Evolutionary conservation across 2,329 filamentous ascomycete genomes (phyloP).

Genomic region (Blastomyces parvus): DNA sequence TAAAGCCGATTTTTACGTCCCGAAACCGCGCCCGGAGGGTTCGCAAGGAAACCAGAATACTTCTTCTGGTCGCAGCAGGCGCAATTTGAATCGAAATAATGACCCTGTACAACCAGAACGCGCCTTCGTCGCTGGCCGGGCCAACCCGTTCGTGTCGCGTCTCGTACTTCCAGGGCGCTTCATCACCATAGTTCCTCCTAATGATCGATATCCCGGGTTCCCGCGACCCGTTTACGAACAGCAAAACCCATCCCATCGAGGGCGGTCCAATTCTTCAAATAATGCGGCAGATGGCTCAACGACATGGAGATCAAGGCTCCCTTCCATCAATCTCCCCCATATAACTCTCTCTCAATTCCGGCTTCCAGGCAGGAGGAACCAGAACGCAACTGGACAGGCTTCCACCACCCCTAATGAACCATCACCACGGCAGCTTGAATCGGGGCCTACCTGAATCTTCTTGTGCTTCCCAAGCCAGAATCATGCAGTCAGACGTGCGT

Average conservation of each 20-base stretch:
- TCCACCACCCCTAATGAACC: constrained; percentile 6
- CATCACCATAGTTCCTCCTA: constrained; percentile 23
- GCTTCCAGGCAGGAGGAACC: constrained; percentile 1
- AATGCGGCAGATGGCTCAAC: neutral
- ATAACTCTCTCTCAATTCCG: constrained; percentile 10
- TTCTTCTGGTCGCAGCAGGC: constrained; percentile 12
- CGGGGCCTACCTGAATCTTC: constrained; percentile 9
- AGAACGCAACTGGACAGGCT: neutral
- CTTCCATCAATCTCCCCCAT: constrained; percentile 1
- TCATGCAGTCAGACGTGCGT: neutral
- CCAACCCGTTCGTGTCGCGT: constrained; percentile 25
- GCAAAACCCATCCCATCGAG: constrained; percentile 12
- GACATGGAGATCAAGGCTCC: constrained; percentile 13
- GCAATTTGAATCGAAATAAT: constrained; percentile 19
- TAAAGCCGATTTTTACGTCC: constrained; percentile 95
- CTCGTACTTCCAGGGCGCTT: constrained; percentile 32
- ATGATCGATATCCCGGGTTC: constrained; percentile 19
- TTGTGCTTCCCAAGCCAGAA: neutral
- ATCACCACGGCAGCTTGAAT: constrained; percentile 16
- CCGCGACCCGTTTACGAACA: constrained; percentile 15
- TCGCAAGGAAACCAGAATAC: constrained; percentile 10
- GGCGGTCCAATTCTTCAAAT: constrained; percentile 5
- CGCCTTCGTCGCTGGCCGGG: constrained; percentile 27
- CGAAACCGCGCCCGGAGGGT: constrained; percentile 68
- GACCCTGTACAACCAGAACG: constrained; percentile 26